Evolutionary conservation across 805 yeast genomes (phyloP).

Genomic region (Candida sonorensis): DNA sequence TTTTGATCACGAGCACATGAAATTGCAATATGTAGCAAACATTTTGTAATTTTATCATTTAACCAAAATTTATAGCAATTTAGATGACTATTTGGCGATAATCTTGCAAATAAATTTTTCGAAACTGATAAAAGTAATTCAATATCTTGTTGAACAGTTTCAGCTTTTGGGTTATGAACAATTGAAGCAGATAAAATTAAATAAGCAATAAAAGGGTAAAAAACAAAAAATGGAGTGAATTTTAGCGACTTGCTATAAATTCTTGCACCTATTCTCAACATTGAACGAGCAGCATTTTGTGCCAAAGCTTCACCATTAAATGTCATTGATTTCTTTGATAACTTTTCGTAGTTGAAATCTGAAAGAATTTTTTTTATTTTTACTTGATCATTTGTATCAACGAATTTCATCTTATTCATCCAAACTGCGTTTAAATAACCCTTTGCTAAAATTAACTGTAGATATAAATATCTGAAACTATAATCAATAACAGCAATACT

Average conservation of each 20-base stretch:
- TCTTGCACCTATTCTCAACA: conserved; percentile 14
- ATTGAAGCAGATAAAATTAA: conserved; percentile 23
- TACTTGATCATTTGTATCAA: too few relatives aligned
- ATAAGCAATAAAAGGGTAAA: conserved; percentile 27
- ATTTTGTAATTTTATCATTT: conserved; percentile 11
- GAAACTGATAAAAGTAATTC: conserved; percentile 16
- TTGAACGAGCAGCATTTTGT: conserved; percentile 21
- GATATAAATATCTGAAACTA: conserved; percentile 22
- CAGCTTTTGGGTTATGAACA: conserved; percentile 14
- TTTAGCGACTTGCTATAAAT: conserved; percentile 9
- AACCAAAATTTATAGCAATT: conserved; percentile 10
- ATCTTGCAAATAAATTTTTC: conserved; percentile 10
- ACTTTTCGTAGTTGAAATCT: too few relatives aligned
- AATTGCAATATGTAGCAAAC: conserved; percentile 20
- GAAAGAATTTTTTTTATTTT: too few relatives aligned
- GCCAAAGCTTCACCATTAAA: conserved; percentile 10
- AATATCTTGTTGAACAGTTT: conserved; percentile 16
- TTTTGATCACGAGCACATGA: conserved; percentile 9
- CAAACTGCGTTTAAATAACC: conserved; percentile 13
- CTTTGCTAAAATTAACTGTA: conserved; percentile 21
- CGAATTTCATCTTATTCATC: too few relatives aligned
- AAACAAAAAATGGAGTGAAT: conserved; percentile 17
- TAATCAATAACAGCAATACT: conserved; percentile 8
- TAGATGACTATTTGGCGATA: conserved; percentile 2
- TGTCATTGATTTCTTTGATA: not conserved